Percentiles rank a stretch among this genome's conserved stretches.
phyloP scores from a whole-genome alignment of 192 early-diverging fungal species.

The Geranomyces michiganensis region DNA sequence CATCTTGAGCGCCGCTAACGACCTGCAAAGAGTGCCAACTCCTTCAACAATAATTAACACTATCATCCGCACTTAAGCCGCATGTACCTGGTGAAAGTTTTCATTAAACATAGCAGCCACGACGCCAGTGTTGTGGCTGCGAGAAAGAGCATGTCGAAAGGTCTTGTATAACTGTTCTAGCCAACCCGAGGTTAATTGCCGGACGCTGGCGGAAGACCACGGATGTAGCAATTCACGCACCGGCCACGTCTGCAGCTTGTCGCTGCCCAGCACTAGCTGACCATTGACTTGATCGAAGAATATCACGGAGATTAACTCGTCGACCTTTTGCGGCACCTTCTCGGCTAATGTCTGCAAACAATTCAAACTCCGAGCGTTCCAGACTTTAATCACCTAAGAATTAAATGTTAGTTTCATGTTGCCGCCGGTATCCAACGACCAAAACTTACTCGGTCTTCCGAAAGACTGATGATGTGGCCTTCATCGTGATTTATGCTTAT shows the following conservation, averaged over 20 bases:
- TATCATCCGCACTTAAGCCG: background rate
- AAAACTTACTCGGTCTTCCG: slow-evolving; percentile 56
- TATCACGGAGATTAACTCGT: slow-evolving; percentile 59
- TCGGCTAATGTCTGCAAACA: slow-evolving; percentile 65
- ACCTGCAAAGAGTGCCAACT: slow-evolving; percentile 30
- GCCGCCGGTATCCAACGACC: background rate
- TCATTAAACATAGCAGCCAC: slow-evolving; percentile 64
- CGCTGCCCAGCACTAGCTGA: slow-evolving; percentile 60
- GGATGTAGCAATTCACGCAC: slow-evolving; percentile 36
- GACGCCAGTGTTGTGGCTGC: slow-evolving; percentile 54
- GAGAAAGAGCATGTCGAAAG: slow-evolving; percentile 38
- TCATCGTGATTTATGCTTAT: slow-evolving; percentile 63
- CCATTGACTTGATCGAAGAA: slow-evolving; percentile 56
- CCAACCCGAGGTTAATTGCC: too few relatives aligned
- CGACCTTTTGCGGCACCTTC: slow-evolving; percentile 59
- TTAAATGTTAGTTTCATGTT: background rate
- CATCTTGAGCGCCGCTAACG: slow-evolving; percentile 54
- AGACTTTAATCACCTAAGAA: slow-evolving; percentile 61
- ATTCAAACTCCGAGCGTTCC: slow-evolving; percentile 62
- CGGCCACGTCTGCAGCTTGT: slow-evolving; percentile 58
- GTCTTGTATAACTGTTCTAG: slow-evolving; percentile 49
- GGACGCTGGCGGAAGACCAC: background rate
- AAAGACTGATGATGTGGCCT: slow-evolving; percentile 58
- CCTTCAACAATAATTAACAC: background rate
- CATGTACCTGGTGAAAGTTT: slow-evolving; percentile 66